These are phyloP conservation scores for Trifolium dubium DNA, from an alignment of 306 rosid genomes.

Conservation along the genomic window DNA sequence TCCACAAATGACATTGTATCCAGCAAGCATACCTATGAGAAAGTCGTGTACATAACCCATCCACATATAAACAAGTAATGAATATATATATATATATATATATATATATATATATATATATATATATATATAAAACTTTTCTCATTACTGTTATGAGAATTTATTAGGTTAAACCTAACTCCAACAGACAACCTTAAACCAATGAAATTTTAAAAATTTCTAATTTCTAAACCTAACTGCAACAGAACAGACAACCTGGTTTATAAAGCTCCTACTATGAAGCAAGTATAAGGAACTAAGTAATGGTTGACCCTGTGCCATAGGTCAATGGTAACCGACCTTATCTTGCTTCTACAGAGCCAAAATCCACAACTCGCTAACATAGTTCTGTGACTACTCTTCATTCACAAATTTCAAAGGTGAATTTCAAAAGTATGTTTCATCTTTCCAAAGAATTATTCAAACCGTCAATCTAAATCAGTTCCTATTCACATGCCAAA, in stretches of 20 bases:
- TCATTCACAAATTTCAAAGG: slow-evolving; percentile 21
- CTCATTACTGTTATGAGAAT: slow-evolving; percentile 22
- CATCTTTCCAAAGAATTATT: slow-evolving; percentile 3
- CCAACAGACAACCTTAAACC: slow-evolving; percentile 25
- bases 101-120: too few species aligned
- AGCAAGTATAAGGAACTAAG: neutral
- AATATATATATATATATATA: slow-evolving; percentile 6
- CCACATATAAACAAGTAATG: slow-evolving; percentile 13
- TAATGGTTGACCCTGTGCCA: neutral
- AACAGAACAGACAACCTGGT: neutral
- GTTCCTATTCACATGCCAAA: neutral
- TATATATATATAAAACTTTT: too few species aligned
- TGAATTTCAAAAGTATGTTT: slow-evolving; percentile 27
- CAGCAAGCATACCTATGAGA: slow-evolving; percentile 67
- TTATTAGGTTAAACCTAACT: slow-evolving; percentile 13
- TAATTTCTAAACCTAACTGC: neutral
- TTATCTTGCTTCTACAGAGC: slow-evolving; percentile 16
- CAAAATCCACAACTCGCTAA: slow-evolving; percentile 5
- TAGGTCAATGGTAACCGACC: slow-evolving; percentile 5
- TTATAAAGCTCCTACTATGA: neutral
- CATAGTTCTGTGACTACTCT: neutral
- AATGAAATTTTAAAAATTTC: slow-evolving; percentile 3
- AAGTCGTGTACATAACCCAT: slow-evolving; percentile 27
- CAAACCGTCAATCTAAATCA: slow-evolving; percentile 28
- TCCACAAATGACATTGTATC: slow-evolving; percentile 85